phyloP scores from a whole-genome alignment of 352 stramenopile species.

The Phytophthora palmivora region DNA sequence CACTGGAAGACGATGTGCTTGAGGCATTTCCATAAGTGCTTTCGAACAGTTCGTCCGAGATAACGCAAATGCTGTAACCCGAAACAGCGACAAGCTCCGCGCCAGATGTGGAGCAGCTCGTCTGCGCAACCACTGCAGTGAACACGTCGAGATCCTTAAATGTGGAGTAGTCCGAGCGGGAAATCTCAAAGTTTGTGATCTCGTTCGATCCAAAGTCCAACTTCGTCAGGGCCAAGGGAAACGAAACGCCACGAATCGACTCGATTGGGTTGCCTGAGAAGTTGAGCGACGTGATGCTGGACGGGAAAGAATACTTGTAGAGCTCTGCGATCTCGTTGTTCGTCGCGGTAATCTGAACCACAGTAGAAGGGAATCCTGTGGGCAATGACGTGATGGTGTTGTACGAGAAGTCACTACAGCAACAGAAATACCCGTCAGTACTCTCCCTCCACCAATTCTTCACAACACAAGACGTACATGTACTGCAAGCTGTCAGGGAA shows the following conservation, averaged over 20 bases:
- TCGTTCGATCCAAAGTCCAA: conserved; percentile 53
- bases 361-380: conserved; percentile 30
- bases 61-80: conserved; percentile 58
- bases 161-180: conserved; percentile 61
- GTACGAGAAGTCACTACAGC: conserved; percentile 50
- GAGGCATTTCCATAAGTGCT: conserved; percentile 48
- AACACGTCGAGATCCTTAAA: conserved; percentile 58
- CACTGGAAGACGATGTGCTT: conserved; percentile 31
- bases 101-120: conserved; percentile 46
- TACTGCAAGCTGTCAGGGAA: conserved; percentile 59
- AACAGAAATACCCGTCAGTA: conserved; percentile 4
- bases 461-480: conserved; percentile 43
- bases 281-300: conserved; percentile 54
- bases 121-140: conserved; percentile 48
- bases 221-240: conserved; percentile 56
- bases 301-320: conserved; percentile 58
- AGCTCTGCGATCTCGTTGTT: conserved; percentile 61
- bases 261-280: conserved; percentile 68
- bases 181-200: conserved; percentile 79
- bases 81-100: conserved; percentile 53
- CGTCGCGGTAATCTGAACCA: conserved; percentile 48
- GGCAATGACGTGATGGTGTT: conserved; percentile 54
- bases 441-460: neutral
- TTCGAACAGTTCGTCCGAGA: conserved; percentile 68
- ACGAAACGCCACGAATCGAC: conserved; percentile 59